phyloP scores from a whole-genome alignment of 2,329 filamentous ascomycete species.

The Myriosclerotinia curreyana region DNA sequence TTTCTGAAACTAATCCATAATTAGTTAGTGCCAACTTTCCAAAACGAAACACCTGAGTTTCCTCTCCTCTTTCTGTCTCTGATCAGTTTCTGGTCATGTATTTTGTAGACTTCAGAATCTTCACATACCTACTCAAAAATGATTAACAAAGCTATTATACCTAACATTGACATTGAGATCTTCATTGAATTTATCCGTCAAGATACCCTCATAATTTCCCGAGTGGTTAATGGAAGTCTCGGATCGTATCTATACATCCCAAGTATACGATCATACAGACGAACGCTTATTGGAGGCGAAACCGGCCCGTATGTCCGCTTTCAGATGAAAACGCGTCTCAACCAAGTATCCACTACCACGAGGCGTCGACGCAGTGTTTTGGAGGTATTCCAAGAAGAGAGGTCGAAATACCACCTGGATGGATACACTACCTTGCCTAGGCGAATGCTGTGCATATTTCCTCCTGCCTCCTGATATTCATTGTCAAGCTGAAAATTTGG shows the following conservation, averaged over 20 bases:
- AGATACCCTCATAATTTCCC: neutral
- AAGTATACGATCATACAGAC: conserved; percentile 7
- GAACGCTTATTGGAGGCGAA: conserved; percentile 21
- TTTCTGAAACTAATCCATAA: neutral
- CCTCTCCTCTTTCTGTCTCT: neutral
- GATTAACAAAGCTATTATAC: neutral
- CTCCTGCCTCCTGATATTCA: conserved; percentile 11
- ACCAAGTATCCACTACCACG: conserved; percentile 6
- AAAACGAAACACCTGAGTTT: neutral
- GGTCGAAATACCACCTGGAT: conserved; percentile 11
- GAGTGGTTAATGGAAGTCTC: conserved; percentile 10
- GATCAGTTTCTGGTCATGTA: too few relatives aligned
- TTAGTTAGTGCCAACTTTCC: neutral
- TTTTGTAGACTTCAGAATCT: neutral
- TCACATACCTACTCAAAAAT: neutral
- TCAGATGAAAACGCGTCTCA: conserved; percentile 13
- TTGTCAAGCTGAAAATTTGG: conserved; percentile 6
- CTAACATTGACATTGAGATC: conserved; percentile 7
- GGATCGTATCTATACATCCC: conserved; percentile 11
- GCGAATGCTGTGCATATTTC: conserved; percentile 10
- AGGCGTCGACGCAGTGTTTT: neutral
- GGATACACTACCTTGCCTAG: conserved; percentile 10
- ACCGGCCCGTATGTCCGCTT: conserved; percentile 26
- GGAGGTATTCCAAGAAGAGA: neutral
- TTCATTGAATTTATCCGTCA: neutral